Evolutionary conservation across 1,284 basidiomycete species (phyloP).

Genomic region (Cryptococcus depauperatus): DNA sequence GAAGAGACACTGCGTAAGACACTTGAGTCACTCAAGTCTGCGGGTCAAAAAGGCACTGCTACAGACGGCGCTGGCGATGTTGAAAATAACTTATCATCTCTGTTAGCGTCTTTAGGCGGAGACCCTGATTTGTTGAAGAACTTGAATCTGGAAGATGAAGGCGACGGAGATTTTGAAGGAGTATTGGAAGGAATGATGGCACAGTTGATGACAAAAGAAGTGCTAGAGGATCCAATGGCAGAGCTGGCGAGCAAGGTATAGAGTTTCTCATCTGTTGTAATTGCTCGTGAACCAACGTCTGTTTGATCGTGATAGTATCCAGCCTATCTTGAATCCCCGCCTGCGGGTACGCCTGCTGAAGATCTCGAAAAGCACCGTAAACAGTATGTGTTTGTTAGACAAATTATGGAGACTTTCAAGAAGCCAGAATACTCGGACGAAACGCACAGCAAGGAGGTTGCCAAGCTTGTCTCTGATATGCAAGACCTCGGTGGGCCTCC

Average conservation of each 20-base stretch:
- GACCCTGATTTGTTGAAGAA: constrained; percentile 50
- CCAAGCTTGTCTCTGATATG: constrained; percentile 34
- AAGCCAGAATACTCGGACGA: constrained; percentile 58
- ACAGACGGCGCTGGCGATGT: constrained; percentile 24
- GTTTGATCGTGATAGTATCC: constrained; percentile 58
- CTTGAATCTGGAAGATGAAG: constrained; percentile 46
- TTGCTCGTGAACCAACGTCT: neutral
- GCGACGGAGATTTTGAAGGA: constrained; percentile 61
- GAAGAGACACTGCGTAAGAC: constrained; percentile 69
- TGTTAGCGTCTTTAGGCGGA: constrained; percentile 42
- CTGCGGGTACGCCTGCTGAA: constrained; percentile 52
- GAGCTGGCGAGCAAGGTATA: constrained; percentile 75
- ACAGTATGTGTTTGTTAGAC: constrained; percentile 58
- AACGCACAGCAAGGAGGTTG: constrained; percentile 46
- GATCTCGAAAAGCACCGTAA: constrained; percentile 63
- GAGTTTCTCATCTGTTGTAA: constrained; percentile 6
- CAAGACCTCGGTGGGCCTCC: constrained; percentile 70
- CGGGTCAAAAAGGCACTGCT: constrained; percentile 42
- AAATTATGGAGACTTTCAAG: constrained; percentile 69
- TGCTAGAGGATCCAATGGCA: constrained; percentile 84
- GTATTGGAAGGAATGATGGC: constrained; percentile 88
- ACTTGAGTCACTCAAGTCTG: constrained; percentile 65
- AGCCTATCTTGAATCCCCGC: constrained; percentile 56
- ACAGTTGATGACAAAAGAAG: constrained; percentile 86
- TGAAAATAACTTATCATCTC: constrained; percentile 22